Conservation (phyloP, 169 alveolate species). For the Plasmodium blacklocki region DNA sequence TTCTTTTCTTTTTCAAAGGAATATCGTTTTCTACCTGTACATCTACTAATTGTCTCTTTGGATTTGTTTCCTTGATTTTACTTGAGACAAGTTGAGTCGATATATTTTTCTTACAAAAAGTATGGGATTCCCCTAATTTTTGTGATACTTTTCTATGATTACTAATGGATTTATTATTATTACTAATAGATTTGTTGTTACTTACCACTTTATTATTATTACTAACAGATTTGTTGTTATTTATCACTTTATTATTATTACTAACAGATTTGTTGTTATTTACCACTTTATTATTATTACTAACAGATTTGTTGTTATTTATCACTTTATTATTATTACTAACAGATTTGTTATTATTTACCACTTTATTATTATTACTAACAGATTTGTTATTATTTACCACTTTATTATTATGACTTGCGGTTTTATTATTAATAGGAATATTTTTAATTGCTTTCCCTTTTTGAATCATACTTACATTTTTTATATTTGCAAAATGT, state of each 20-base stretch:
- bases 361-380: background rate
- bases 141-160: background rate
- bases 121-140: background rate
- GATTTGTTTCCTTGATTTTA: background rate
- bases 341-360: too few species aligned
- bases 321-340: too few species aligned
- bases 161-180: background rate
- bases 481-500: slow-evolving; percentile 4
- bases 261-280: too few species aligned
- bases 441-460: background rate
- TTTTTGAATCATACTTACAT: background rate
- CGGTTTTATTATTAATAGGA: too few species aligned
- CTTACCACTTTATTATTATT: too few species aligned
- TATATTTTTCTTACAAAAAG: background rate
- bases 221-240: too few species aligned
- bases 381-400: background rate
- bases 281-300: too few species aligned
- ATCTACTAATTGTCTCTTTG: background rate
- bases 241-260: background rate
- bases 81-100: background rate
- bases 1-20: slow-evolving; percentile 16
- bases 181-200: too few species aligned
- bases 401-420: too few species aligned
- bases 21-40: slow-evolving; percentile 5
- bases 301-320: too few species aligned